These are phyloP conservation scores for Wallacemonas sp. DNA, from an alignment of 208 protist species.

Conservation along the genomic window DNA sequence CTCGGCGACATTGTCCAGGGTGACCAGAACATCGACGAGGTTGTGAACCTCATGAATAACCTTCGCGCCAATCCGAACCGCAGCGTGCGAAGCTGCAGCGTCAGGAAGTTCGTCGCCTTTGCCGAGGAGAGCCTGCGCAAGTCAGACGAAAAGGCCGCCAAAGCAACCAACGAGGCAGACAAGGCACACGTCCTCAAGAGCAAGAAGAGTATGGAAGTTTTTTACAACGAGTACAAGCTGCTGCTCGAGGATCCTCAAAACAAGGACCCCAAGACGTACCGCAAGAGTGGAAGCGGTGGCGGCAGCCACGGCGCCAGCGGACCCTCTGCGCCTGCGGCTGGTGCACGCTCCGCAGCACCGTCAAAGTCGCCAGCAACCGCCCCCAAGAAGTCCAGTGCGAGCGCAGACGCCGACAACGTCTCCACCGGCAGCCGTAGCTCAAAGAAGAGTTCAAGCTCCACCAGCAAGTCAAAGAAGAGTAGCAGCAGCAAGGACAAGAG, in stretches of 20 bases:
- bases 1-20: constrained; percentile 46
- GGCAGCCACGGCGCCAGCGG: constrained; percentile 12
- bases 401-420: background rate
- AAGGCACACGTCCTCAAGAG: constrained; percentile 31
- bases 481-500: constrained; percentile 9
- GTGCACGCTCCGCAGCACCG: background rate
- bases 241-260: constrained; percentile 49
- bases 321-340: background rate
- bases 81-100: constrained; percentile 51
- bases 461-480: constrained; percentile 17
- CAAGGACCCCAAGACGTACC: constrained; percentile 53
- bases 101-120: constrained; percentile 58
- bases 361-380: background rate
- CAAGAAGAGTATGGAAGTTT: constrained; percentile 60
- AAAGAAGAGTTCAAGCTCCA: constrained; percentile 6
- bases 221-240: constrained; percentile 57
- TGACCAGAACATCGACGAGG: constrained; percentile 23
- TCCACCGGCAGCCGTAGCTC: constrained; percentile 18
- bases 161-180: constrained; percentile 35
- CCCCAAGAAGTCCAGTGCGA: background rate
- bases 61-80: constrained; percentile 39
- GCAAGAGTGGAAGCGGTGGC: constrained; percentile 31
- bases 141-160: constrained; percentile 31
- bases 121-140: constrained; percentile 48
- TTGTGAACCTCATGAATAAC: constrained; percentile 40